Base-by-base conservation (phyloP, 78 protist species). In the Bodo saltans region DNA sequence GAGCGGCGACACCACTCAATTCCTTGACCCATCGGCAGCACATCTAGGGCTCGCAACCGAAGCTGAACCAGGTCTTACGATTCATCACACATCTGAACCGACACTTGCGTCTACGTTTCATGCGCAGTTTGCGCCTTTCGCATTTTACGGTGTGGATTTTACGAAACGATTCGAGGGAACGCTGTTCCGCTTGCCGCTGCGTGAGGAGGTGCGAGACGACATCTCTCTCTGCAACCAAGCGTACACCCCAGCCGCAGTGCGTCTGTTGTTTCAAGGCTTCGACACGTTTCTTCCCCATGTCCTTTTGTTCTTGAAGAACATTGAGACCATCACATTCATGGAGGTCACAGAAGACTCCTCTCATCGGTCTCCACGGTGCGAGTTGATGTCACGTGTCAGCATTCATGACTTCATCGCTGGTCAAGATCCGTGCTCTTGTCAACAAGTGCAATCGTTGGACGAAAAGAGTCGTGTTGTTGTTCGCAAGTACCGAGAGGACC, bases 151-250 rank as follows among this genome's bases (percentile, higher is more conserved):
- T 25, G 42, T 12, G 41, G 60, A 29, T 29, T 39, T 76, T 67
- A 12, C 69, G 47, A n/a, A 73, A 30, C 27, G 32, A 0, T 71
- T 71, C 70, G 11, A 41, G 34, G 88, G 83, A 38, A 89, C 92
- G 29, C 69, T 89, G 38, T 85, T 89, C 79, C 78, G 92, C 37
- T 87, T 89, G 27, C 92, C 92, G 26, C 72, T 89, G 33, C 85
- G 92, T 29, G 75, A 78, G 23, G 42, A 25, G 33, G 68, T 67
- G 68, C 83, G 72, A 35, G 84, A 85, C 0, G 30, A 3, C 28
- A 32, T 21, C 29, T 71, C 68, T 21, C 42, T 86, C 17, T 4
- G 30, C 32, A 2, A 1, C 71, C 37, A 28, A 27, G 41, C 72
- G 72, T 60, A 0, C 52, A 69, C 52, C 38, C 68, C 67, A 12